Evolutionary conservation across 2,329 filamentous ascomycete species (phyloP).

Genomic region (Dothideomycetes sp.): DNA sequence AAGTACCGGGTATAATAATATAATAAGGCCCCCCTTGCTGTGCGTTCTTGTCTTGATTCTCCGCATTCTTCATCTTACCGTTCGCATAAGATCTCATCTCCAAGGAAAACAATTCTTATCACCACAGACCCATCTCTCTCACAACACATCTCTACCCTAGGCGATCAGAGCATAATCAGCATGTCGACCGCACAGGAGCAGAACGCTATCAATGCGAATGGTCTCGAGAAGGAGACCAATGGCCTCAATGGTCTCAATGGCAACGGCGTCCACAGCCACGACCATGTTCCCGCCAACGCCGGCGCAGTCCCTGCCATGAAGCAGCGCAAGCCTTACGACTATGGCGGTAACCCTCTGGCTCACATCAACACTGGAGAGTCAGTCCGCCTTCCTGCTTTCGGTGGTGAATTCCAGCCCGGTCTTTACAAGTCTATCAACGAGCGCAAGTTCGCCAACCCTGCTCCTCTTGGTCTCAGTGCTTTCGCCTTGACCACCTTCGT

Average conservation of each 20-base stretch:
- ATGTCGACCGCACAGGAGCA: slow-evolving; percentile 37
- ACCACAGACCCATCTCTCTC: not conserved
- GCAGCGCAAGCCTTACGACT: slow-evolving; percentile 40
- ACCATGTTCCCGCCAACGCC: slow-evolving; percentile 28
- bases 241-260: slow-evolving; percentile 19
- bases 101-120: not conserved
- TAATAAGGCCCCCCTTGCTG: slow-evolving; percentile 8
- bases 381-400: slow-evolving; percentile 40
- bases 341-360: slow-evolving; percentile 44
- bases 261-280: slow-evolving; percentile 25
- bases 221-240: slow-evolving; percentile 16
- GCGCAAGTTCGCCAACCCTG: slow-evolving; percentile 49
- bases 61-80: not conserved
- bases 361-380: slow-evolving; percentile 41
- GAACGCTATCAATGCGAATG: slow-evolving; percentile 21
- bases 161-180: not conserved
- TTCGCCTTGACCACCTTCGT: slow-evolving; percentile 60
- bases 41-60: slow-evolving; percentile 5
- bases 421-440: slow-evolving; percentile 31
- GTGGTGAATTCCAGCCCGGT: slow-evolving; percentile 45
- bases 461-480: slow-evolving; percentile 51
- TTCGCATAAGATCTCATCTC: not conserved
- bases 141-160: not conserved
- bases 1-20: slow-evolving; percentile 8
- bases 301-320: slow-evolving; percentile 19